Conservation (phyloP, 2,329 filamentous ascomycete species). For the Sporothrix sp. region DNA sequence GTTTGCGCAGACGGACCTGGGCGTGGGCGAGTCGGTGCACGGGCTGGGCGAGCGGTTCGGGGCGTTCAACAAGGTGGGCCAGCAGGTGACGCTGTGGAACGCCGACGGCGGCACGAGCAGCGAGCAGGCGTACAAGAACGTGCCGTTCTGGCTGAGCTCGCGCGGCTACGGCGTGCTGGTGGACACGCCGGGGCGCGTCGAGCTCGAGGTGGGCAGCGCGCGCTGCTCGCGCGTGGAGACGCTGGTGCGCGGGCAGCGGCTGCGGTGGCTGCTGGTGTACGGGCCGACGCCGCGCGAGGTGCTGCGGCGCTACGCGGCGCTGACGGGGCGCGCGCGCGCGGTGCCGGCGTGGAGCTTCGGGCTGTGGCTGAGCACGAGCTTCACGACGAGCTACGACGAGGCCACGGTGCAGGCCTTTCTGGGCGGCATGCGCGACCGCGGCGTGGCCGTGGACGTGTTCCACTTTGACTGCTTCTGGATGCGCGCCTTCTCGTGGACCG, state of each 20-base stretch:
- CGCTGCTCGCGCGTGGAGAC: conserved; percentile 62
- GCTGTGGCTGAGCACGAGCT: conserved; percentile 67
- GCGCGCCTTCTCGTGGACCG: conserved; percentile 65
- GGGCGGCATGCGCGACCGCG: conserved; percentile 55
- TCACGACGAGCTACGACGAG: conserved; percentile 65
- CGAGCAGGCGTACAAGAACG: conserved; percentile 64
- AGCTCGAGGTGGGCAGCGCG: conserved; percentile 65
- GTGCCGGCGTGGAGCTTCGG: conserved; percentile 68
- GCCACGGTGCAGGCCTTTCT: conserved; percentile 57
- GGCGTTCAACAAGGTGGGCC: conserved; percentile 66
- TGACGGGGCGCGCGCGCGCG: conserved; percentile 55
- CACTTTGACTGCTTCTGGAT: conserved; percentile 76
- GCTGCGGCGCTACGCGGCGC: conserved; percentile 52
- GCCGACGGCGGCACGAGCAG: conserved; percentile 56
- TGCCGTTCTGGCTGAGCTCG: conserved; percentile 60
- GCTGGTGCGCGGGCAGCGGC: conserved; percentile 55
- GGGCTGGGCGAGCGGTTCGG: conserved; percentile 70
- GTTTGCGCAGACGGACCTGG: conserved; percentile 45
- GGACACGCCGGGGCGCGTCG: conserved; percentile 58
- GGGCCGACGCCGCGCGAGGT: conserved; percentile 64
- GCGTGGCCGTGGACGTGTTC: conserved; percentile 60
- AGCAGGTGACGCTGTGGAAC: conserved; percentile 56
- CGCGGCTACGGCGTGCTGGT: conserved; percentile 71
- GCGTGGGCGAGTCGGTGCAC: conserved; percentile 57
- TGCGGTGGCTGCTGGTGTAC: conserved; percentile 67